Evolutionary conservation across 352 stramenopile genomes (phyloP).

Genomic region (Phytophthora pluvialis): DNA sequence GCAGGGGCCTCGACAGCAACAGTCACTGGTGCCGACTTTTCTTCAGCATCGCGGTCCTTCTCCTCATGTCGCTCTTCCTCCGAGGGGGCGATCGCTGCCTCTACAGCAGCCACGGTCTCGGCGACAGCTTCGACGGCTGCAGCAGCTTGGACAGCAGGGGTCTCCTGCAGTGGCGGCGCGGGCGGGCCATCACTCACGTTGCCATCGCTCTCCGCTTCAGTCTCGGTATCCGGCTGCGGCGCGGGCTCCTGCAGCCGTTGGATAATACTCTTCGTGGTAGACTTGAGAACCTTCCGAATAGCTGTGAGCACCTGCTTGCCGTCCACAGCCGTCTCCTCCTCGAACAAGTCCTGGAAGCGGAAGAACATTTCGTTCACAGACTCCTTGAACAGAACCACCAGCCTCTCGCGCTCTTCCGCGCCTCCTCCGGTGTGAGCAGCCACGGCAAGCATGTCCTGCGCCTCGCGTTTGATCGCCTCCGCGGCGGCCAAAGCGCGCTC

Average conservation of each 20-base stretch:
- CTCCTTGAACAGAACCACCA: slow-evolving; percentile 75
- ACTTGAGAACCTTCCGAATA: slow-evolving; percentile 82
- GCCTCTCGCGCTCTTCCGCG: slow-evolving; percentile 38
- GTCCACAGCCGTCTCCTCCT: slow-evolving; percentile 65
- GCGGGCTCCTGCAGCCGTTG: slow-evolving; percentile 50
- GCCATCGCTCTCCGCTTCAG: slow-evolving; percentile 39
- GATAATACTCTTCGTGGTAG: slow-evolving; percentile 78
- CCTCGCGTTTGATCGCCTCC: slow-evolving; percentile 65
- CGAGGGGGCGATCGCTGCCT: slow-evolving; percentile 2
- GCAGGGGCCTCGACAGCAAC: neutral
- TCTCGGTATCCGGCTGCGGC: slow-evolving; percentile 14
- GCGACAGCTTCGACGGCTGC: slow-evolving; percentile 10
- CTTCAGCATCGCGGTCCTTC: slow-evolving; percentile 14
- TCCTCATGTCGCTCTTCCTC: slow-evolving; percentile 13
- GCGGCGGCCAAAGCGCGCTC: slow-evolving; percentile 53
- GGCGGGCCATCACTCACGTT: slow-evolving; percentile 50
- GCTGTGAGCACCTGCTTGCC: slow-evolving; percentile 73
- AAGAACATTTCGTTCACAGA: slow-evolving; percentile 85
- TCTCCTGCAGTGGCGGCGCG: slow-evolving; percentile 32
- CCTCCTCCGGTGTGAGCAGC: slow-evolving; percentile 26
- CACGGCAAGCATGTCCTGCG: slow-evolving; percentile 51
- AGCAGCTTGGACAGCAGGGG: slow-evolving; percentile 1
- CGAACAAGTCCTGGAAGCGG: slow-evolving; percentile 82
- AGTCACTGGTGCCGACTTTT: slow-evolving; percentile 6
- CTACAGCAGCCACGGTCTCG: slow-evolving; percentile 18